A percentile compares a stretch with the other conserved stretches of the same genome.
Conservation (phyloP, 305 asterid species). For the Fraxinus nigra region DNA sequence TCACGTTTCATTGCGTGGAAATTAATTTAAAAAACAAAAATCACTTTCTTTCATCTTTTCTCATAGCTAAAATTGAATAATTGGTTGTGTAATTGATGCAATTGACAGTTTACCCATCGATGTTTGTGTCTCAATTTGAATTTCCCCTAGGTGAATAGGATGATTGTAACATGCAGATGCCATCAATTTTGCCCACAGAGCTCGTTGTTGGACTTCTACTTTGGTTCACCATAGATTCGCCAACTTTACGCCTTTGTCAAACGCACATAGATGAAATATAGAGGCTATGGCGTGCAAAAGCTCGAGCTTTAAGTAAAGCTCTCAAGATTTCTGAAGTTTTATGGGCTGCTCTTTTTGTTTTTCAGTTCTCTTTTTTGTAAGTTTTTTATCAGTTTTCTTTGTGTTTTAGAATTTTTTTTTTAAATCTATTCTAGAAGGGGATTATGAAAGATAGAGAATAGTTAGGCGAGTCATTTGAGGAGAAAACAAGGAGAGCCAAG, state of each 20-base stretch:
- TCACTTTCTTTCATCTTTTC: too few species aligned
- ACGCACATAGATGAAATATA: background rate
- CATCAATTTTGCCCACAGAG: slow-evolving; percentile 22
- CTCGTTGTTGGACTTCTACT: slow-evolving; percentile 36
- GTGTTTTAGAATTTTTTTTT: slow-evolving; percentile 4
- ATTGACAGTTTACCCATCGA: too few species aligned
- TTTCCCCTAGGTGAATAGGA: too few species aligned
- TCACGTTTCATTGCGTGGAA: too few species aligned
- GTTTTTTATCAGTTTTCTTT: slow-evolving; percentile 20
- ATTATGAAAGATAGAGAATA: slow-evolving; percentile 57
- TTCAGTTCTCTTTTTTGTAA: slow-evolving; percentile 20
- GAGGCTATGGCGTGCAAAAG: slow-evolving; percentile 34
- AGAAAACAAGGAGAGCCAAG: slow-evolving; percentile 44
- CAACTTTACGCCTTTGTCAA: slow-evolving; percentile 47
- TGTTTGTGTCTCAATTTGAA: too few species aligned
- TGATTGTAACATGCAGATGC: too few species aligned
- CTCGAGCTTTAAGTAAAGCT: background rate
- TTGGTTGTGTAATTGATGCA: too few species aligned
- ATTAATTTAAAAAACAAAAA: too few species aligned
- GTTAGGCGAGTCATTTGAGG: slow-evolving; percentile 40
- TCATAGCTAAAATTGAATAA: too few species aligned
- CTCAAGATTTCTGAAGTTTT: slow-evolving; percentile 30
- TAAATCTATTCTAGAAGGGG: slow-evolving; percentile 15
- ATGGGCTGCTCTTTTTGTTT: slow-evolving; percentile 17
- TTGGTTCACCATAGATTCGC: slow-evolving; percentile 24